These are phyloP conservation scores for Solanum gracilifrons DNA, from an alignment of 257 asterid species.

Conservation along the genomic window DNA sequence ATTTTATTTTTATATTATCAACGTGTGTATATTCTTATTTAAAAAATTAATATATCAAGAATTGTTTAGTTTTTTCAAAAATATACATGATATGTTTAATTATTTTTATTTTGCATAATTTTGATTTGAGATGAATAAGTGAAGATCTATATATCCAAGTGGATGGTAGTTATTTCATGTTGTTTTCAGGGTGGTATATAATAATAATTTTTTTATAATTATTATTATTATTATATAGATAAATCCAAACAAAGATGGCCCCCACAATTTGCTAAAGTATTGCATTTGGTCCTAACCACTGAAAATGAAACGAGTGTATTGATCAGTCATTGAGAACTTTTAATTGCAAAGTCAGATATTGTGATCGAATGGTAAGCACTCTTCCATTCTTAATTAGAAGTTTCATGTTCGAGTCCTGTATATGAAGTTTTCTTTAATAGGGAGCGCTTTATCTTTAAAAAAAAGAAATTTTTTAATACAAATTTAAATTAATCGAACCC, in stretches of 20 bases:
- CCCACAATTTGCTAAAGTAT: neutral
- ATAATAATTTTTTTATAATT: too few relatives aligned
- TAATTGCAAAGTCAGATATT: neutral
- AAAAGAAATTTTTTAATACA: neutral
- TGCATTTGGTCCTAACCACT: neutral
- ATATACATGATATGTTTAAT: neutral
- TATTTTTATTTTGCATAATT: neutral
- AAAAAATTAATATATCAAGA: neutral
- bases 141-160: neutral
- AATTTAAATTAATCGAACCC: neutral
- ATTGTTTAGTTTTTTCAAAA: neutral
- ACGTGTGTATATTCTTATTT: neutral
- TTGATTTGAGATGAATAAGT: neutral
- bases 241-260: neutral
- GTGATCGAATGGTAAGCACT: too few relatives aligned
- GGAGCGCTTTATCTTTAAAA: neutral
- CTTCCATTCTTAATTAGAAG: too few relatives aligned
- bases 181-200: neutral
- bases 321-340: neutral
- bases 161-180: neutral
- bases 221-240: neutral
- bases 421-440: neutral
- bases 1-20: neutral
- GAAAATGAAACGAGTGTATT: neutral
- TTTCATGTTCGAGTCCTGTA: accelerated